Base-by-base conservation (phyloP, 78 protist species). In the Dictyostelium citrinum region DNA sequence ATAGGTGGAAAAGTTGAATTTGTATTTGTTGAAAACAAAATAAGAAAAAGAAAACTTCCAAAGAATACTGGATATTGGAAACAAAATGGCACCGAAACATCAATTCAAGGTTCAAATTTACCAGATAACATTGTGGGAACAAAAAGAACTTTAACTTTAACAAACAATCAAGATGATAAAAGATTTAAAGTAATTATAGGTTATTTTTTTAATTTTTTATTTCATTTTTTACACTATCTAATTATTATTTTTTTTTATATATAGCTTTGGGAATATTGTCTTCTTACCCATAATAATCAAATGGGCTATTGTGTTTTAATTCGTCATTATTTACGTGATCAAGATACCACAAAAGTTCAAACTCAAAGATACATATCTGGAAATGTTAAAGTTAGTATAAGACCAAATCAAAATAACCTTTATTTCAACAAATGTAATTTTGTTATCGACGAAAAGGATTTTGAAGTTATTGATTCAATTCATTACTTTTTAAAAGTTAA, bases 141-240 rank as follows among this genome's bases (percentile, higher is more conserved):
- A 11, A 70, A 70, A 33, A 70, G 77, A 70, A 70, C 77, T 14
- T 33, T 70, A 70, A 70, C 77, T 1, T 70, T 64, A 27, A 64
- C 72, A 64, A 64, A 64, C 27, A n/a, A 70, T 16, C 77, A 70
- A 70, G 77, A 64, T 64, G 72, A 64, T 64, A 64, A 64, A 64
- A 64, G 72, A 64, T 64, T 64, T 64, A 64, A 64, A 64, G 77
- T 70, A 70, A 70, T 33, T 27, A n/a, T n/a, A n/a, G n/a, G n/a
- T n/a, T 12, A 9, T 64, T 70, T 2, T 10, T 31, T 31, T 12
- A 14, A 16, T 68, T 27, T 29, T 29, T 39, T 39, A 39, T 39
- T 39, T 39, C 2, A 1, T 5, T 39, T 1, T 70, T 33, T 33
- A 31, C 33, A n/a, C 33, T 27, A 14, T 70, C 11, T 16, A 16